A percentile compares a stretch with the other conserved stretches of the same genome.
phyloP scores from a whole-genome alignment of 345 rosid species.

The Sonneratia caseolaris region DNA sequence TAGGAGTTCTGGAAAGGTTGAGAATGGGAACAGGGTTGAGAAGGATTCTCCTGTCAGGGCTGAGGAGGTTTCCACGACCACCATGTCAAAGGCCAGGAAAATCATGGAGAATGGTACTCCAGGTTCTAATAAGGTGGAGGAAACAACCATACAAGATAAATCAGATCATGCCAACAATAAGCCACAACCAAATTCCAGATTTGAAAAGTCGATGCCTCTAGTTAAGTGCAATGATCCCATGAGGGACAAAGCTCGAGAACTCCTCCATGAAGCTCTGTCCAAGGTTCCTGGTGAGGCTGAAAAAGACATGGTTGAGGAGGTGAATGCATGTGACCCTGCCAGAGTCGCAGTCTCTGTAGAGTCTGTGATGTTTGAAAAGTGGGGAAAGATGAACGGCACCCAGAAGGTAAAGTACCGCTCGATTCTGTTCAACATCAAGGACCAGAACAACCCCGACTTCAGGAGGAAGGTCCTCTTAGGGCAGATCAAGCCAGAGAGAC shows the following conservation, averaged over 20 bases:
- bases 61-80: background rate
- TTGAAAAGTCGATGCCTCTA: constrained; percentile 17
- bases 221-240: constrained; percentile 28
- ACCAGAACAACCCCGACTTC: constrained; percentile 40
- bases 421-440: constrained; percentile 43
- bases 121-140: background rate
- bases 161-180: background rate
- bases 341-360: constrained; percentile 32
- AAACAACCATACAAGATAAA: constrained; percentile 3
- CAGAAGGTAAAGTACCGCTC: constrained; percentile 38
- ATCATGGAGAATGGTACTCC: constrained; percentile 8
- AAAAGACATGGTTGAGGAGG: constrained; percentile 17
- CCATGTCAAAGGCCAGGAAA: constrained; percentile 5
- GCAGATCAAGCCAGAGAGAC: constrained; percentile 26
- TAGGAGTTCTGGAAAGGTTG: background rate
- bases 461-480: constrained; percentile 46
- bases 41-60: constrained; percentile 1
- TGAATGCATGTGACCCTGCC: constrained; percentile 28
- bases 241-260: constrained; percentile 36
- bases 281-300: constrained; percentile 36
- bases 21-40: background rate
- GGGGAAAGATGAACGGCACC: constrained; percentile 31
- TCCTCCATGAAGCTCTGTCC: constrained; percentile 32
- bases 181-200: constrained; percentile 10
- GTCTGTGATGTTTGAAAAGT: constrained; percentile 29